Evolutionary conservation across 23 red algal species (phyloP).

Genomic region (Agarophyton chilense): DNA sequence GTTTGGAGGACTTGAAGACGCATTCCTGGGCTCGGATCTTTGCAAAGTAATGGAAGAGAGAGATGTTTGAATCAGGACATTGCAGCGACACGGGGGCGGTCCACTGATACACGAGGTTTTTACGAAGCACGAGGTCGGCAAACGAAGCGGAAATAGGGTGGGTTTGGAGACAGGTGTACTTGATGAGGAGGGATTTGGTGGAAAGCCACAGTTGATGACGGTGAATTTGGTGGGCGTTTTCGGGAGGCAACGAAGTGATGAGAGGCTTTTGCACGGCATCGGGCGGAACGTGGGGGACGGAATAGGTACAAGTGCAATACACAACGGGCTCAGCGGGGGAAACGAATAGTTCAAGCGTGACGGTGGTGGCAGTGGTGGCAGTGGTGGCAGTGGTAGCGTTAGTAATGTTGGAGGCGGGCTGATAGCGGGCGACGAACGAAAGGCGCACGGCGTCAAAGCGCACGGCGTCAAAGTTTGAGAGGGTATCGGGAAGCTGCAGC

Average conservation of each 20-base stretch:
- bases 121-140: not conserved
- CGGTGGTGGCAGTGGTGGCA: not conserved
- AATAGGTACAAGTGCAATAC: not conserved
- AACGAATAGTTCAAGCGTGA: not conserved
- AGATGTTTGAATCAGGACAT: slow-evolving; percentile 23
- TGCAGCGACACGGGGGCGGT: not conserved
- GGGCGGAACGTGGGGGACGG: not conserved
- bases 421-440: not conserved
- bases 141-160: not conserved
- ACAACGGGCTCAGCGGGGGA: slow-evolving; percentile 1
- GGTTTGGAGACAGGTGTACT: not conserved
- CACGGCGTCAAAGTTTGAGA: not conserved
- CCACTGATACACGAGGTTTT: no score
- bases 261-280: no score
- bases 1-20: slow-evolving; percentile 31
- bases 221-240: no score
- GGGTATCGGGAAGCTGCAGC: no score
- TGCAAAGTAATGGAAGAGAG: slow-evolving; percentile 14
- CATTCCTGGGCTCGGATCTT: slow-evolving; percentile 49
- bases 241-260: no score
- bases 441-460: not conserved
- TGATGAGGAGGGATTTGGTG: no score
- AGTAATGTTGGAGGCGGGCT: no score
- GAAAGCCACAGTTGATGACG: no score
- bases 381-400: no score